Evolutionary conservation across 2,329 filamentous ascomycete genomes (phyloP).

Genomic region (Drechslera avenae): DNA sequence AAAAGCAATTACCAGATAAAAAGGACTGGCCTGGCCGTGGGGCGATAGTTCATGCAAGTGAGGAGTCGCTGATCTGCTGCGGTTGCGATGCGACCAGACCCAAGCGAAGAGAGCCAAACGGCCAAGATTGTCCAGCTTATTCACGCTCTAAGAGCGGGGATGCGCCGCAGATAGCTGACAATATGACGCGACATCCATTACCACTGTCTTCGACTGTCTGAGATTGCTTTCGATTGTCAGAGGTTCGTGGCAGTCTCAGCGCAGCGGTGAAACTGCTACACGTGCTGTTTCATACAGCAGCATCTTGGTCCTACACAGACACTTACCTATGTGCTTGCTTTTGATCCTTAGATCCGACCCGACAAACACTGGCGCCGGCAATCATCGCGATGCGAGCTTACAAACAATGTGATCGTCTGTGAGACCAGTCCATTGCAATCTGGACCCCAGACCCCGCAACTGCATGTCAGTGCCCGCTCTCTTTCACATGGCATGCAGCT

Average conservation of each 20-base stretch:
- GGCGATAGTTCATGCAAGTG: constrained; percentile 18
- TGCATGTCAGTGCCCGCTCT: neutral
- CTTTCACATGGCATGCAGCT: too few relatives aligned
- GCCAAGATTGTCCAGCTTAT: constrained; percentile 16
- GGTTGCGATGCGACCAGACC: constrained; percentile 2
- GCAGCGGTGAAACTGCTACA: constrained; percentile 16
- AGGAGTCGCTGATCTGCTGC: constrained; percentile 13
- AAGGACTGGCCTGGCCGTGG: constrained; percentile 2
- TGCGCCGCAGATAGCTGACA: constrained; percentile 6
- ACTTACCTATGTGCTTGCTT: constrained; percentile 6
- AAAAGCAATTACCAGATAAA: neutral
- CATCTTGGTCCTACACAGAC: constrained; percentile 11
- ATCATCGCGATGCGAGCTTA: neutral
- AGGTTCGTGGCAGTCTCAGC: constrained; percentile 1
- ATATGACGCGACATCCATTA: constrained; percentile 1
- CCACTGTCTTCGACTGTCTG: constrained; percentile 11
- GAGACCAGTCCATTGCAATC: neutral
- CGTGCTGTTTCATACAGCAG: constrained; percentile 9
- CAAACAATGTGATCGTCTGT: neutral
- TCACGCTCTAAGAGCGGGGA: constrained; percentile 7
- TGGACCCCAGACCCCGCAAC: neutral
- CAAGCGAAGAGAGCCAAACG: constrained; percentile 4
- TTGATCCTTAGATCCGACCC: constrained; percentile 1
- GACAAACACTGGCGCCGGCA: constrained; percentile 8
- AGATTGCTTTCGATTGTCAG: neutral